These are phyloP conservation scores for Chenopodium quinoa DNA, from an alignment of 148 eudicot genomes.

Conservation along the genomic window DNA sequence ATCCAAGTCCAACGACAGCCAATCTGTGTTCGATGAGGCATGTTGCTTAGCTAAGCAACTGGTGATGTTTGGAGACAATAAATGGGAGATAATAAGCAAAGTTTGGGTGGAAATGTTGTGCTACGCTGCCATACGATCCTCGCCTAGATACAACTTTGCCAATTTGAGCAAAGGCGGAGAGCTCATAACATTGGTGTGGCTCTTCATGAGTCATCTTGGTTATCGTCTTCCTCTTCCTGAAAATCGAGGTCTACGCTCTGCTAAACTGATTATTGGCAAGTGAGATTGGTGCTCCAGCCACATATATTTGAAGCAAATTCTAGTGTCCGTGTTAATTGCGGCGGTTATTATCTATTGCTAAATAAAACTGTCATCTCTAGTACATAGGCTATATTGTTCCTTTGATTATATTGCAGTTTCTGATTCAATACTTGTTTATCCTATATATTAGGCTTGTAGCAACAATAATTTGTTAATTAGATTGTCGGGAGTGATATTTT, in stretches of 20 bases:
- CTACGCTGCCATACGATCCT: slow-evolving; percentile 24
- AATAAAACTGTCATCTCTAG: too few relatives aligned
- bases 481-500: too few relatives aligned
- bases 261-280: slow-evolving; percentile 18
- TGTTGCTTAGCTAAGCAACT: slow-evolving; percentile 28
- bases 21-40: slow-evolving; percentile 33
- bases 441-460: too few relatives aligned
- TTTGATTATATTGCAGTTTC: too few relatives aligned
- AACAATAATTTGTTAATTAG: too few relatives aligned
- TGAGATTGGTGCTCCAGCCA: not conserved
- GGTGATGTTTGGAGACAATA: not conserved
- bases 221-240: slow-evolving; percentile 16
- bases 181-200: slow-evolving; percentile 32
- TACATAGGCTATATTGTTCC: too few relatives aligned
- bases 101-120: slow-evolving; percentile 39
- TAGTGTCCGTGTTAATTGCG: too few relatives aligned
- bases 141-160: slow-evolving; percentile 12
- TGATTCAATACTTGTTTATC: too few relatives aligned
- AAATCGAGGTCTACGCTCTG: slow-evolving; percentile 1
- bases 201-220: slow-evolving; percentile 28
- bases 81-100: slow-evolving; percentile 32
- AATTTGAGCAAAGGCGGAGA: slow-evolving; percentile 26
- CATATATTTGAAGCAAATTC: too few relatives aligned
- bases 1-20: slow-evolving; percentile 27
- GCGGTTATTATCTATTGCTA: too few relatives aligned